Base-by-base conservation (phyloP, 129 eudicot species). In the Solidago caesia region DNA sequence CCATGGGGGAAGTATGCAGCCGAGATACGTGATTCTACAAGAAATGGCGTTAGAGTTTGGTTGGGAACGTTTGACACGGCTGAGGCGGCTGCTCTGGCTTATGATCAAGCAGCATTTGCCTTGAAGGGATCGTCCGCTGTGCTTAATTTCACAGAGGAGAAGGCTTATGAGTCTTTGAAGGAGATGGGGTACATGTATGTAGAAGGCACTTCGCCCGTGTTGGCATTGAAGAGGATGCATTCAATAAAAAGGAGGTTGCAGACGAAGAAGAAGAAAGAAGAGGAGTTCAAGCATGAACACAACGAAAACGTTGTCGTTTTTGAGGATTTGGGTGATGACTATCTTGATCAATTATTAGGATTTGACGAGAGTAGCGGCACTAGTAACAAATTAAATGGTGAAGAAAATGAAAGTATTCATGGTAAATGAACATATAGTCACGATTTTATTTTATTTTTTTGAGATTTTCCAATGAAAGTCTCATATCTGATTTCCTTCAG, bases 1-100 rank as follows among this genome's bases (percentile, higher is more conserved):
- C 80, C 75, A 21, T 77, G 80, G 80, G 75, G 80, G 44, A 77
- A 57, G 45, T 77, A 43, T 13, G 80, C 80, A 10, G 80, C 80
- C 12, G 75, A 77, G 68, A 77, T 77, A 44, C 72, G 80, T 4
- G 80, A 77, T 15, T 77, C 75, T 39, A 77, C 80, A 39, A 46
- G 75, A 71, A 77, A 77, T 21, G 81, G 81, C 2, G 64, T 68
- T 6, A 29, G 81, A 46, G 81, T 77, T 11, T 77, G 81, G 81
- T 0, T 77, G 13, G 81, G 70, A 16, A 77, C 81, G 15, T 77
- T 77, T 39, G 81, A 77, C 13, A 77, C 80, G 5, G 68, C 80
- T 7, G 80, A 77, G 14, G 80, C 43, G 4, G 80, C 80, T 10
- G 81, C 81, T 16, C 11, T 77, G 15, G 81, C 81, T 3, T 77